Base-by-base conservation (phyloP, 1,284 basidiomycete genomes). In the Papiliotrema nemorosa region DNA sequence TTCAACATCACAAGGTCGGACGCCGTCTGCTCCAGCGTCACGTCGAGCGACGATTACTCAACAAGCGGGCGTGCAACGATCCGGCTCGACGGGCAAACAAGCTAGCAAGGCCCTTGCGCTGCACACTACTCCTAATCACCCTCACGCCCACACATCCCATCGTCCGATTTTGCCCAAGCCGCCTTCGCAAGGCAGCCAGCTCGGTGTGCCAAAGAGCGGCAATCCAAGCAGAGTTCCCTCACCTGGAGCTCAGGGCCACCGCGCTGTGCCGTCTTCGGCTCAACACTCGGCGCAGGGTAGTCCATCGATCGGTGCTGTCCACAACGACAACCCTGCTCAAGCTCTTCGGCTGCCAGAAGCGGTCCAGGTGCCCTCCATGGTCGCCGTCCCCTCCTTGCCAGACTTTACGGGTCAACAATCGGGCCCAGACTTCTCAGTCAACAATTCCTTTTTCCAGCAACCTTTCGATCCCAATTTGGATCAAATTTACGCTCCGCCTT, bases 141-240 rank as follows among this genome's bases (percentile, higher is more conserved):
- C 59, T 12, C 60, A 61, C 18, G 3, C 48, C 31, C 24, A 33
- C 31, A 16, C 31, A 33, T 7, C 12, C 35, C 35, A 37, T 37
- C 18, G 68, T 20, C 55, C 64, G 1, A 67, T 67, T 37, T 44
- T 66, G 34, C 66, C 67, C 2, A 70, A 66, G 52, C 60, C 62
- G 2, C 18, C 49, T 3, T 29, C 54, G 4, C 21, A 34, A 2
- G 31, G 22, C 31, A 44, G 34, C 22, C 20, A 42, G 12, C 47
- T 33, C 25, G 38, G 10, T 43, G 41, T 45, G 13, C 60, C 56
- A 34, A 47, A 49, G 29, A 33, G 14, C n/a, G 31, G 16, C 21
- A 46, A 44, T 35, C 45, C 53, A 18, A 58, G 55, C 38, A 47
- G 52, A 5, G 36, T 40, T 16, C 18, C 24, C 18, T 39, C 43